These are phyloP conservation scores for Myxozyma monticola DNA, from an alignment of 805 yeast genomes.

Conservation along the genomic window DNA sequence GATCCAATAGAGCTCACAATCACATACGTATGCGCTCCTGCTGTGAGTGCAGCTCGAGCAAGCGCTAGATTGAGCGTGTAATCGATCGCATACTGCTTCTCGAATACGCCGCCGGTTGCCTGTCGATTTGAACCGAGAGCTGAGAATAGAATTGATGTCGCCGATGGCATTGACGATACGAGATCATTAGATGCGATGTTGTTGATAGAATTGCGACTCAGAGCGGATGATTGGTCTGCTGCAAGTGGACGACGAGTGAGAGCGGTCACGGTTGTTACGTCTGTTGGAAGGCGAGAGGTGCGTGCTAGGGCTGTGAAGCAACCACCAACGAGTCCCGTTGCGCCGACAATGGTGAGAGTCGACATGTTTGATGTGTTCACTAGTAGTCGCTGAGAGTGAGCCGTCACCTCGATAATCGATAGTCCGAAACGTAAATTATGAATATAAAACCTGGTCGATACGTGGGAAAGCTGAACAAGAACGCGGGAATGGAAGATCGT, in stretches of 20 bases:
- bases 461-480: too few relatives aligned
- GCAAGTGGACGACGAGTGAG: conserved; percentile 20
- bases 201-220: conserved; percentile 52
- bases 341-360: conserved; percentile 49
- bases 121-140: conserved; percentile 76
- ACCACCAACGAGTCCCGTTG: conserved; percentile 77
- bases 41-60: conserved; percentile 71
- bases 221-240: conserved; percentile 36
- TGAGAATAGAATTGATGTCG: conserved; percentile 47
- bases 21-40: conserved; percentile 67
- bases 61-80: conserved; percentile 66
- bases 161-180: conserved; percentile 35
- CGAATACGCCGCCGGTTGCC: conserved; percentile 65
- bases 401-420: too few relatives aligned
- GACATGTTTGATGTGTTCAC: conserved; percentile 8
- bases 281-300: conserved; percentile 42
- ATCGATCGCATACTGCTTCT: conserved; percentile 69
- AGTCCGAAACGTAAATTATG: too few relatives aligned
- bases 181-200: conserved; percentile 36
- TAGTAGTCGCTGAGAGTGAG: too few relatives aligned
- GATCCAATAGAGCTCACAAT: conserved; percentile 72
- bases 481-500: too few relatives aligned
- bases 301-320: conserved; percentile 51
- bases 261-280: conserved; percentile 47
- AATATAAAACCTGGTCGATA: too few relatives aligned